Evolutionary conservation across 331 rosid species (phyloP).

Genomic region (Quercus tomentella): DNA sequence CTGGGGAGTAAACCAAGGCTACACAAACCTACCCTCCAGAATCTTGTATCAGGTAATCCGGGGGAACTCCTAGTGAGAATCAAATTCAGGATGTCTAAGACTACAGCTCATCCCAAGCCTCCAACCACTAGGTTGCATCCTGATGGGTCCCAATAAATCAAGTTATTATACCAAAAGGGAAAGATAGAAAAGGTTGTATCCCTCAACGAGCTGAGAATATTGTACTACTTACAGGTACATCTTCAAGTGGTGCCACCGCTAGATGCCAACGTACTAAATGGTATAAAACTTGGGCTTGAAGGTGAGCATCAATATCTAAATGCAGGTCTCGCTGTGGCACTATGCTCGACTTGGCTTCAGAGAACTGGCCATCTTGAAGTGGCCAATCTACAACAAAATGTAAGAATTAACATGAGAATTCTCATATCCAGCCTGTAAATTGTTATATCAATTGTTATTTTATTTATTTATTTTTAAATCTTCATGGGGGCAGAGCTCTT

Average conservation of each 20-base stretch:
- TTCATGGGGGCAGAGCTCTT: conserved; percentile 45
- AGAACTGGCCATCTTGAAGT: conserved; percentile 57
- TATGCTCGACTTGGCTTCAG: conserved; percentile 82
- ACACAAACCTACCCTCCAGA: too few relatives aligned
- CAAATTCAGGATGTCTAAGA: too few relatives aligned
- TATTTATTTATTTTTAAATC: conserved; percentile 19
- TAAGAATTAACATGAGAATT: conserved; percentile 42
- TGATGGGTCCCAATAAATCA: too few relatives aligned
- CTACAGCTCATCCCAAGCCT: too few relatives aligned
- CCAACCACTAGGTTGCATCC: too few relatives aligned
- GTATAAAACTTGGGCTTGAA: conserved; percentile 80
- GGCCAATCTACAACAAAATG: conserved; percentile 39
- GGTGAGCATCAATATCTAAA: conserved; percentile 93
- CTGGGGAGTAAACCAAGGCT: too few relatives aligned
- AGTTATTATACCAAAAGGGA: not conserved
- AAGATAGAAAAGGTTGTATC: not conserved
- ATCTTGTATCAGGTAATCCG: too few relatives aligned
- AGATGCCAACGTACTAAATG: conserved; percentile 62
- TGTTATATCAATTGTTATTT: conserved; percentile 7
- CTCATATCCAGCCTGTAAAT: not conserved
- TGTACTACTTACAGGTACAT: conserved; percentile 50
- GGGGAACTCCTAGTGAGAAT: too few relatives aligned
- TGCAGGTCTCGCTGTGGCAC: conserved; percentile 89
- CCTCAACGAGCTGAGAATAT: conserved; percentile 25
- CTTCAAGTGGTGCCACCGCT: conserved; percentile 63